Percentiles rank a stretch among this genome's conserved stretches.
Conservation (phyloP, 2,329 filamentous ascomycete genomes). For the Venturia oleaginea region DNA sequence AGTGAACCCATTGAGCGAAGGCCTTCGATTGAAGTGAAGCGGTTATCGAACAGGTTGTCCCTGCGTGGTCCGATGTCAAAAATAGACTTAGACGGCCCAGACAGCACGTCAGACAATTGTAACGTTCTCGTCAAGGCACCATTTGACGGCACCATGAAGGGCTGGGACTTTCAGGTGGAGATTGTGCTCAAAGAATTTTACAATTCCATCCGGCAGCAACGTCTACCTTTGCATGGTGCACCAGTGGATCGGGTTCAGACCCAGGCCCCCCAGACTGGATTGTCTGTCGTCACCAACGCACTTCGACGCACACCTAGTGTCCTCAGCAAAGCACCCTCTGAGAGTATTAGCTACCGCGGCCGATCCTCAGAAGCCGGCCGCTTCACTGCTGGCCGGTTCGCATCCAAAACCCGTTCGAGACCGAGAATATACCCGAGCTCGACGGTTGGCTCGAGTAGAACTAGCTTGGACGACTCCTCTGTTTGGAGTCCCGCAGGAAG, state of each 20-base stretch:
- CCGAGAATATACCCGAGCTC: slow-evolving; percentile 67
- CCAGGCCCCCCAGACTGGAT: slow-evolving; percentile 44
- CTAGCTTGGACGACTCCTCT: slow-evolving; percentile 86
- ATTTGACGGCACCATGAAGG: slow-evolving; percentile 64
- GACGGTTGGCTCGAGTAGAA: slow-evolving; percentile 73
- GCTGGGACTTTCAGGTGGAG: slow-evolving; percentile 86
- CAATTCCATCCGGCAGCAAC: slow-evolving; percentile 74
- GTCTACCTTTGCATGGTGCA: slow-evolving; percentile 76
- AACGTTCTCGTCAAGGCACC: slow-evolving; percentile 70
- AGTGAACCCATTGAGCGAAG: slow-evolving; percentile 27
- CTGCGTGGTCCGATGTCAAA: slow-evolving; percentile 17
- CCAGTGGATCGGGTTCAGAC: slow-evolving; percentile 27
- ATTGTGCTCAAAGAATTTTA: slow-evolving; percentile 89
- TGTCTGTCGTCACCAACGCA: slow-evolving; percentile 63
- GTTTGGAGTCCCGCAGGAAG: slow-evolving; percentile 86
- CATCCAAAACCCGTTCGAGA: slow-evolving; percentile 76
- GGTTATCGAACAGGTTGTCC: slow-evolving; percentile 23
- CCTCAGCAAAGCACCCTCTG: slow-evolving; percentile 86
- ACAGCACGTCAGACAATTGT: slow-evolving; percentile 36
- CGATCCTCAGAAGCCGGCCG: slow-evolving; percentile 54
- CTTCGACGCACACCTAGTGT: slow-evolving; percentile 83
- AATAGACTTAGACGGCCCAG: slow-evolving; percentile 26
- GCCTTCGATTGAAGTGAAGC: slow-evolving; percentile 26
- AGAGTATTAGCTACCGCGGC: slow-evolving; percentile 65
- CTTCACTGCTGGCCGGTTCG: slow-evolving; percentile 61